phyloP scores from a whole-genome alignment of 2,329 filamentous ascomycete species.

The Nakataea oryzae region DNA sequence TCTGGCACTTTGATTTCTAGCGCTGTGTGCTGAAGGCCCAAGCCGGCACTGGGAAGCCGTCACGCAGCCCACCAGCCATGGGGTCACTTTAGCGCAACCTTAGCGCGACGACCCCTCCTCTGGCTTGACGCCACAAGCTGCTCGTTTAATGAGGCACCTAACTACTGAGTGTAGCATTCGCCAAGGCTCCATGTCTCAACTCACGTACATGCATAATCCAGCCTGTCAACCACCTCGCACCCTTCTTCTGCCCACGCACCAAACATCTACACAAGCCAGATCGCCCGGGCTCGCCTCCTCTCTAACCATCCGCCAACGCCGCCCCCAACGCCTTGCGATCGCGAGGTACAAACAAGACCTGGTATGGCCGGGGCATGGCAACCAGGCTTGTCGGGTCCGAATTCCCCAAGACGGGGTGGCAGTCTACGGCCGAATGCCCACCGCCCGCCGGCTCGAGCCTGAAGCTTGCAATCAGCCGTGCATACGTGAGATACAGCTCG shows the following conservation, averaged over 20 bases:
- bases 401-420: conserved; percentile 48
- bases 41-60: background rate
- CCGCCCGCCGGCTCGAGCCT: conserved; percentile 28
- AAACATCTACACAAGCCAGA: no score
- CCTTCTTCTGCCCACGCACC: no score
- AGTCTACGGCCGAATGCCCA: conserved; percentile 27
- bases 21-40: background rate
- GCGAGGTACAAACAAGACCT: conserved; percentile 46
- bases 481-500: conserved; percentile 54
- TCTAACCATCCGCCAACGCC: background rate
- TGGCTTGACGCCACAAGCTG: no score
- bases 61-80: background rate
- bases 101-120: no score
- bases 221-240: no score
- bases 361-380: conserved; percentile 47
- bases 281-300: background rate
- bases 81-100: no score
- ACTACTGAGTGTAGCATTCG: no score
- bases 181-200: no score
- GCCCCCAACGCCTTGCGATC: conserved; percentile 6
- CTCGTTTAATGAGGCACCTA: no score
- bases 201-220: no score
- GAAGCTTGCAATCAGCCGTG: conserved; percentile 52
- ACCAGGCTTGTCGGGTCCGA: conserved; percentile 53
- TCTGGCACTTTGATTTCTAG: background rate